Evolutionary conservation across 2,329 filamentous ascomycete genomes (phyloP).

Genomic region (Ophiostoma triangulosporum): DNA sequence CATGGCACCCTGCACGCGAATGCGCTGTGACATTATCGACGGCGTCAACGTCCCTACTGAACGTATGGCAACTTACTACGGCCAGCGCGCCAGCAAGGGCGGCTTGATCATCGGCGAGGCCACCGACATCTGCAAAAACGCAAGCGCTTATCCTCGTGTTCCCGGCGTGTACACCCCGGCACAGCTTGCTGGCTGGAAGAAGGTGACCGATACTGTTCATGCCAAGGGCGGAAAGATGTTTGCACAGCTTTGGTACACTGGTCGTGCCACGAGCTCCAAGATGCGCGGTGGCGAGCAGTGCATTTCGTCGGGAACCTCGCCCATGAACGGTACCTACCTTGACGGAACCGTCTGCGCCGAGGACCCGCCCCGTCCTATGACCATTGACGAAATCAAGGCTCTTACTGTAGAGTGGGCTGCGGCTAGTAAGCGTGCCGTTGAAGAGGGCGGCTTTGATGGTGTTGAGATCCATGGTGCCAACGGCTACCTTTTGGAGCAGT

Average conservation of each 20-base stretch:
- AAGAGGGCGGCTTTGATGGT: conserved; percentile 31
- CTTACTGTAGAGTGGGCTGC: conserved; percentile 44
- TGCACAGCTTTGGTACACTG: conserved; percentile 37
- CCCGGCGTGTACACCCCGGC: conserved; percentile 8
- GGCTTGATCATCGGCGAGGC: conserved; percentile 30
- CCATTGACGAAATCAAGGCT: conserved; percentile 46
- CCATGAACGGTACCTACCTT: conserved; percentile 24
- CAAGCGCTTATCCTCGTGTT: conserved; percentile 6
- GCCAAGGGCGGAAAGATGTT: conserved; percentile 10
- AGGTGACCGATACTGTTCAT: conserved; percentile 13
- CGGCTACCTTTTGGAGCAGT: conserved; percentile 36
- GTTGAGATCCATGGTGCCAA: conserved; percentile 29
- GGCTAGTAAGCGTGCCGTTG: conserved; percentile 34
- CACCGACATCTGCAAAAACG: conserved; percentile 28
- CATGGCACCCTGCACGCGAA: conserved; percentile 31
- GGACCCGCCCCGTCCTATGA: conserved; percentile 46
- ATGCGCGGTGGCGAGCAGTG: conserved; percentile 22
- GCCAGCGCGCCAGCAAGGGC: conserved; percentile 29
- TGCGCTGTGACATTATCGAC: conserved; percentile 34
- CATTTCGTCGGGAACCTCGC: conserved; percentile 25
- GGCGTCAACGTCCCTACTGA: conserved; percentile 17
- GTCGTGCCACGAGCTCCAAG: conserved; percentile 25
- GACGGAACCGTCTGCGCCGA: not conserved
- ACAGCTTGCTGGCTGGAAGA: conserved; percentile 12
- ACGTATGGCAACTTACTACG: conserved; percentile 29